A percentile compares a stretch with the other conserved stretches of the same genome.
These are phyloP conservation scores for Lentithecium fluviatile DNA, from an alignment of 495 filamentous ascomycete genomes.

Conservation along the genomic window DNA sequence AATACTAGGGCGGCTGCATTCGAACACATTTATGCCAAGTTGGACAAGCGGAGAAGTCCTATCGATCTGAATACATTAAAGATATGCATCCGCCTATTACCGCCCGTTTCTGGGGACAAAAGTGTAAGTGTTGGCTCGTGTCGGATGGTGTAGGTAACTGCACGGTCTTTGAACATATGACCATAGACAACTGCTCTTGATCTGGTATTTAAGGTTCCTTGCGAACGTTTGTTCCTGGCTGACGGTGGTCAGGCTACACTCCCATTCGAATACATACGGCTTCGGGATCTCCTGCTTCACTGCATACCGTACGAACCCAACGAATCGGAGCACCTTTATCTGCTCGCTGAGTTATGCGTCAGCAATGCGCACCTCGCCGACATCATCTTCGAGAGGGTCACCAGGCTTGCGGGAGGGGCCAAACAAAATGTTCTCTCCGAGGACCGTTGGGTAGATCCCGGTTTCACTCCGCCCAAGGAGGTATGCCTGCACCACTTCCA, in stretches of 20 bases:
- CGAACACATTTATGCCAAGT: neutral
- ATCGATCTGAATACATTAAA: neutral
- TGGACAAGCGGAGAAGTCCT: neutral
- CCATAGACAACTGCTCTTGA: too few relatives aligned
- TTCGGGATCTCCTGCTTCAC: neutral
- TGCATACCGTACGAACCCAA: neutral
- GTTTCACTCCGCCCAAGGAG: too few relatives aligned
- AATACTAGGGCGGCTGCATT: neutral
- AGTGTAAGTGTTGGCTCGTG: neutral
- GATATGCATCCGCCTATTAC: neutral
- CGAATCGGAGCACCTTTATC: neutral
- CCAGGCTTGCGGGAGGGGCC: neutral
- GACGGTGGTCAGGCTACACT: neutral
- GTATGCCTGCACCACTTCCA: neutral
- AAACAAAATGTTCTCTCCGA: neutral
- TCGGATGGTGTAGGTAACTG: neutral
- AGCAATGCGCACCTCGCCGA: neutral
- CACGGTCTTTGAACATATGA: too few relatives aligned
- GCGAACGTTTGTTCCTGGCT: neutral
- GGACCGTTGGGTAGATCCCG: neutral
- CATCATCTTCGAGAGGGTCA: neutral
- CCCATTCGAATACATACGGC: neutral
- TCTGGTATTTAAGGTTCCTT: too few relatives aligned
- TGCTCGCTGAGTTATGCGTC: constrained; percentile 12
- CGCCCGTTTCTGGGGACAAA: neutral